Evolutionary conservation across 2,329 filamentous ascomycete species (phyloP).

Genomic region (Neofusicoccum parvum): DNA sequence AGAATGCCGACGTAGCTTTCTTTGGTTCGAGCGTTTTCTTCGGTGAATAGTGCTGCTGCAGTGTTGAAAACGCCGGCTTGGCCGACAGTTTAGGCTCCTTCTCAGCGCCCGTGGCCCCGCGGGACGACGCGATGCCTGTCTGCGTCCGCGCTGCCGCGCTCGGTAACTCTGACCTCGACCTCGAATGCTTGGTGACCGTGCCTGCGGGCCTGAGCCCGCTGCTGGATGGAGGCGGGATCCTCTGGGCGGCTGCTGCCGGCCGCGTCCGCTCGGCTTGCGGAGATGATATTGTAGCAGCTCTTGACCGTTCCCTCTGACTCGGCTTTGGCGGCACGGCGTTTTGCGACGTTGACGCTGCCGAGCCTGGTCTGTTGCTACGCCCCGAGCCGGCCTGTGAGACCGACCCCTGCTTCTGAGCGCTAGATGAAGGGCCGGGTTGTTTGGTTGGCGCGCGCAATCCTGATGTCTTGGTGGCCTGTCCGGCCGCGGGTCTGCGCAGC

Average conservation of each 20-base stretch:
- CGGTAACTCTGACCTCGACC: constrained; percentile 15
- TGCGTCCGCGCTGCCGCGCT: constrained; percentile 5
- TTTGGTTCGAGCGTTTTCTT: constrained; percentile 31
- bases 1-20: constrained; percentile 35
- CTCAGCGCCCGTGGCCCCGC: neutral
- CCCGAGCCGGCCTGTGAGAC: neutral
- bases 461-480: neutral
- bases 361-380: constrained; percentile 1
- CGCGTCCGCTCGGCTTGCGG: constrained; percentile 4
- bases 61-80: constrained; percentile 35
- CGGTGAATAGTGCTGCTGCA: constrained; percentile 45
- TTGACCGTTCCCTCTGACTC: constrained; percentile 1
- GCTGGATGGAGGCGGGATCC: neutral
- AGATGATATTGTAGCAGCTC: constrained; percentile 7
- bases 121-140: neutral
- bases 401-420: neutral
- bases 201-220: neutral
- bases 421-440: neutral
- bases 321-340: neutral
- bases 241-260: neutral
- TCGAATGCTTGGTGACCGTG: constrained; percentile 2
- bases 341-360: neutral
- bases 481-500: constrained; percentile 1
- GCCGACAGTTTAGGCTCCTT: constrained; percentile 19
- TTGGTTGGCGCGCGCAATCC: constrained; percentile 7